Percentiles rank a stretch among this genome's conserved stretches.
These are phyloP conservation scores for Nissolia schottii DNA, from an alignment of 306 rosid species.

Conservation along the genomic window DNA sequence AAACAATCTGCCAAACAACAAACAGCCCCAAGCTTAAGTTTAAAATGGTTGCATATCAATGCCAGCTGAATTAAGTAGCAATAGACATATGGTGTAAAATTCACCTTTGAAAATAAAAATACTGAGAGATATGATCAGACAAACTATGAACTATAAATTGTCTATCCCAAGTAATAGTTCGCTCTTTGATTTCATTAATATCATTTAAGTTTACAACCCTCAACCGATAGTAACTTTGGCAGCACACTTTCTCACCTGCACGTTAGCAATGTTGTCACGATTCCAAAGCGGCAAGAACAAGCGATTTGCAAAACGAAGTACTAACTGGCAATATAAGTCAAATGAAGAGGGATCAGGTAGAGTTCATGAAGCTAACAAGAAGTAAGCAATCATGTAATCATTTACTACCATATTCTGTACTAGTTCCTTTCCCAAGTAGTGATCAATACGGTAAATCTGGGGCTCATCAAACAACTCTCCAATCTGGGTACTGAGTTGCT, in stretches of 20 bases:
- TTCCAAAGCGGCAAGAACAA: constrained; percentile 93
- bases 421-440: constrained; percentile 93
- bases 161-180: neutral
- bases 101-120: neutral
- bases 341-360: constrained; percentile 32
- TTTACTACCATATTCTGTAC: constrained; percentile 90
- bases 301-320: constrained; percentile 97
- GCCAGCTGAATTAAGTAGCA: neutral
- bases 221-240: constrained; percentile 6
- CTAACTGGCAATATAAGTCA: constrained; percentile 60
- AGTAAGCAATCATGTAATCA: constrained; percentile 9
- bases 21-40: constrained; percentile 12
- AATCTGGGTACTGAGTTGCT: constrained; percentile 76
- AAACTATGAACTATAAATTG: neutral
- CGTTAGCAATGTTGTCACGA: constrained; percentile 90
- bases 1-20: constrained; percentile 70
- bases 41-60: constrained; percentile 7
- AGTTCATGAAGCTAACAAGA: constrained; percentile 17
- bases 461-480: constrained; percentile 85
- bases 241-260: constrained; percentile 62
- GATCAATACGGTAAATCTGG: constrained; percentile 95
- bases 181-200: constrained; percentile 2
- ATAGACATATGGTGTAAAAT: neutral
- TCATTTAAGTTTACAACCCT: constrained; percentile 2
- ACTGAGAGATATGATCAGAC: neutral